phyloP scores from a whole-genome alignment of 164 flowering plant species.

The Vitis rupestris region DNA sequence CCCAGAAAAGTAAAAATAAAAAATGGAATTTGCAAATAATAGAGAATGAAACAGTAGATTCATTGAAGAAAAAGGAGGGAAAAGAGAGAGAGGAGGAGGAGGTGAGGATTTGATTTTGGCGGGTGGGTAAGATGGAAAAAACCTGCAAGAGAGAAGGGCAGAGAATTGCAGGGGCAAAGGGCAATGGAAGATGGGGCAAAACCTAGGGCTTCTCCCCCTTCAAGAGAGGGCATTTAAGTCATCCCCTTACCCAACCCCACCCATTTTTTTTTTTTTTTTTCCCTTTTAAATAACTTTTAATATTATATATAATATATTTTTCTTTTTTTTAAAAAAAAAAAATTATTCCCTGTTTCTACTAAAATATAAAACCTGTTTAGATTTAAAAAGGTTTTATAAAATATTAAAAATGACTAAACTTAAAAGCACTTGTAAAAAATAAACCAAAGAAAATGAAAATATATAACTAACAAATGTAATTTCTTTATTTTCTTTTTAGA shows the following conservation, averaged over 20 bases:
- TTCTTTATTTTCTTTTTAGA: no score
- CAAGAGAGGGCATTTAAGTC: slow-evolving; percentile 23
- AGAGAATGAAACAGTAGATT: not conserved
- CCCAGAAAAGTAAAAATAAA: not conserved
- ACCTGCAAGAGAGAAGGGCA: slow-evolving; percentile 11
- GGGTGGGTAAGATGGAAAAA: slow-evolving; percentile 13
- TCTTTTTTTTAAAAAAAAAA: no score
- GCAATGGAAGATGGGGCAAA: not conserved
- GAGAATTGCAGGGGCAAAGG: slow-evolving; percentile 14
- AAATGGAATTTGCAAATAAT: not conserved
- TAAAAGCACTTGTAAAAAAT: no score
- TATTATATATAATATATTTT: no score
- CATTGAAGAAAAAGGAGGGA: not conserved
- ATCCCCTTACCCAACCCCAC: not conserved
- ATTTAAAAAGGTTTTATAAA: no score
- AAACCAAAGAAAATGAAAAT: no score
- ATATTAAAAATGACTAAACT: no score
- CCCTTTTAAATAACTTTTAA: not conserved
- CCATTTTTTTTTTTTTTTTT: not conserved
- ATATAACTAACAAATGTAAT: no score
- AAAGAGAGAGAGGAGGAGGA: slow-evolving; percentile 7
- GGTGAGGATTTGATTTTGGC: slow-evolving; percentile 11
- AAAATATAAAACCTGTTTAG: no score
- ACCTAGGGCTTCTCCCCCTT: slow-evolving; percentile 7
- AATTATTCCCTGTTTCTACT: no score